Conservation (phyloP, 257 asterid genomes). For the Jacaranda mimosifolia region DNA sequence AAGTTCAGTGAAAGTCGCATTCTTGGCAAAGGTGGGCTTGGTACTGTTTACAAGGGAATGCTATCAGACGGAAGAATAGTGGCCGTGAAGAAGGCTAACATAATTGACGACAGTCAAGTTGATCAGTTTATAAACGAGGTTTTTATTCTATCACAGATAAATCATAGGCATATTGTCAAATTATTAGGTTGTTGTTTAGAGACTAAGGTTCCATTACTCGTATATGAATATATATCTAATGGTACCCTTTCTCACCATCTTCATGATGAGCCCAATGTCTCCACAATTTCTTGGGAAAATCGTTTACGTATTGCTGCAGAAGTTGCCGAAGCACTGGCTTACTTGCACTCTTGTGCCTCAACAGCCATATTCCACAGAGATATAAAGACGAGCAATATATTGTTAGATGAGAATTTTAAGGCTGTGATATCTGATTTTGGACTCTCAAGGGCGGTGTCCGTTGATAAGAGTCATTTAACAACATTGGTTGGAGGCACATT, state of each 20-base stretch:
- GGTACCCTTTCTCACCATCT: slow-evolving; percentile 45
- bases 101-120: slow-evolving; percentile 40
- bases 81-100: not conserved
- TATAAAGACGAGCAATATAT: slow-evolving; percentile 49
- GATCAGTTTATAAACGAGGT: slow-evolving; percentile 53
- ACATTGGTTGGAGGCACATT: slow-evolving; percentile 49
- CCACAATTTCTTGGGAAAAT: slow-evolving; percentile 44
- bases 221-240: no score
- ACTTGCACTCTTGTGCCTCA: slow-evolving; percentile 48
- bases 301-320: slow-evolving; percentile 50
- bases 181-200: no score
- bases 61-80: slow-evolving; percentile 37
- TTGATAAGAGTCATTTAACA: slow-evolving; percentile 40
- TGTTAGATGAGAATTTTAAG: slow-evolving; percentile 41
- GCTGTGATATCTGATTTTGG: slow-evolving; percentile 29
- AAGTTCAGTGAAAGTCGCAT: no score
- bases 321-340: slow-evolving; percentile 50
- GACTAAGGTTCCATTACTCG: no score
- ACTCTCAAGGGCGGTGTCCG: slow-evolving; percentile 43
- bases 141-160: slow-evolving; percentile 46
- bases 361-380: slow-evolving; percentile 52
- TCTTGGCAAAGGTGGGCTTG: no score
- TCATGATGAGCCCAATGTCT: slow-evolving; percentile 3
- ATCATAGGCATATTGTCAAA: not conserved
- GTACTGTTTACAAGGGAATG: no score